Evolutionary conservation across 495 filamentous ascomycete genomes (phyloP), one percentile per base, ranked within the genome.

Genomic region (Halenospora varia): DNA sequence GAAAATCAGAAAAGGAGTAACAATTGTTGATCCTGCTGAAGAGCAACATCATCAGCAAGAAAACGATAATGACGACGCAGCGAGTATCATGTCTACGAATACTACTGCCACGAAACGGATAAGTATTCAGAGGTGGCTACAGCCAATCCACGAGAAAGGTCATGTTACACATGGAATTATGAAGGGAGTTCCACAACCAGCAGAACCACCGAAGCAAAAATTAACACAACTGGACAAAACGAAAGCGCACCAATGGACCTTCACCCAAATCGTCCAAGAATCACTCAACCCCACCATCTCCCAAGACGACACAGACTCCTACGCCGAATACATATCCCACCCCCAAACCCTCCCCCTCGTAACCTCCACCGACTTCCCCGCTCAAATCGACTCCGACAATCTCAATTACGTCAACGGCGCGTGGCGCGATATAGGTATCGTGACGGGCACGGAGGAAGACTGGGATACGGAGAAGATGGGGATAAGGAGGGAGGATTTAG

Each of bases 301-400:
- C 15, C 62, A 74, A 4, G 77, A 77, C 25, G 95, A 97, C 69
- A 81, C 84, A 4, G 86, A 87, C 20, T 94, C 97, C 65, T 97
- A 97, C 71, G 75, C 85, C 25, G 82, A 87, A n/a, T 97, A 97
- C 71, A 85, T 97, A 69, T 83, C 83, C 50, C 94, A 97, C 69
- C 93, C 94, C 8, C 85, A 93, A 25, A 91, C 85, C 56, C 81
- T 98, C 2, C 91, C 94, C 0, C 81, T 97, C 2, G 94, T 97
- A 3, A 82, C 92, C 1, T 88, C 87, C 1, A 87, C 82, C 20
- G 89, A 93, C 46, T 64, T 73, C 11, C 76, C 76, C 2, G 64
- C 66, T 9, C 75, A 81, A 49, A 71, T 78, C 53, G 74, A 87
- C 57, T 71, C 81, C 1, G 90, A 94, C 56, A 86, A 93, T 59